Evolutionary conservation across 306 rosid species (phyloP).

Genomic region (Trichosanthes truncata): DNA sequence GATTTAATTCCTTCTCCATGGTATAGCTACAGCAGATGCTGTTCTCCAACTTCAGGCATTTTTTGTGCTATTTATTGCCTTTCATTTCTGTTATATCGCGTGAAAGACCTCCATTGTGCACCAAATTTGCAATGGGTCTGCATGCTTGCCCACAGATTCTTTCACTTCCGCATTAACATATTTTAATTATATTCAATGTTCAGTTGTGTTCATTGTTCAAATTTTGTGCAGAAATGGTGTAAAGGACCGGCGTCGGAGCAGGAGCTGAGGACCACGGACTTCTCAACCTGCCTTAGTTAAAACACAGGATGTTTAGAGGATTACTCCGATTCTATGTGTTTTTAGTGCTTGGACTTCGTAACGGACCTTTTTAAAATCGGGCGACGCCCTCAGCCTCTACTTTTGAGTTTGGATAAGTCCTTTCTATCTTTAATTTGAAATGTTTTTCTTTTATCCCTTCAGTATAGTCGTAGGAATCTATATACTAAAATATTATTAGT

Average conservation of each 20-base stretch:
- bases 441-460: constrained; percentile 29
- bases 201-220: not conserved
- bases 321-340: constrained; percentile 41
- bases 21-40: not conserved
- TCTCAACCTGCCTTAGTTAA: constrained; percentile 17
- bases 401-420: constrained; percentile 65
- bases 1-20: not conserved
- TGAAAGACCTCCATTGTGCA: too few species aligned
- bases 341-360: constrained; percentile 54
- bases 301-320: constrained; percentile 21
- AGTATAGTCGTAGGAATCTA: constrained; percentile 33
- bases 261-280: constrained; percentile 48
- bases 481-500: constrained; percentile 10
- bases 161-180: too few species aligned
- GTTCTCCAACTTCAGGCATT: not conserved
- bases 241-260: constrained; percentile 85
- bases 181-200: too few species aligned
- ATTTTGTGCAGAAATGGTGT: constrained; percentile 66
- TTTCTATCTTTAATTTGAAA: constrained; percentile 42
- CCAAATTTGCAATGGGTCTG: too few species aligned
- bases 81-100: not conserved
- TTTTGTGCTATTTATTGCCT: not conserved
- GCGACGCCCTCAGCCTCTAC: constrained; percentile 60
- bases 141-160: too few species aligned
- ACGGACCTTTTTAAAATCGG: constrained; percentile 54